Evolutionary conservation across 2,329 filamentous ascomycete species (phyloP).

Genomic region (Botrytis byssoidea): DNA sequence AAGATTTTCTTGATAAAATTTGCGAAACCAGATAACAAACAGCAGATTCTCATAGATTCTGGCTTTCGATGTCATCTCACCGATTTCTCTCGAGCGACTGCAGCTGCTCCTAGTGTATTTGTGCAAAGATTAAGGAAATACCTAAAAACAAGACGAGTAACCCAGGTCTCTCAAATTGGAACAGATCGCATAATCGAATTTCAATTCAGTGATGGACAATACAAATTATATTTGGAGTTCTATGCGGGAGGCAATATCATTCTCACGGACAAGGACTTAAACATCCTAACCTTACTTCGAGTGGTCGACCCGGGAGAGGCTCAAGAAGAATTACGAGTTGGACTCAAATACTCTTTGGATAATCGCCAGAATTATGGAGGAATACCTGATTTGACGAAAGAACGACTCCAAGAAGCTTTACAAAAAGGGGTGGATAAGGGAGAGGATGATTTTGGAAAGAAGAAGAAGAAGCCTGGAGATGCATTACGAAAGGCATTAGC

Average conservation of each 20-base stretch:
- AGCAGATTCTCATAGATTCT: slow-evolving; percentile 89
- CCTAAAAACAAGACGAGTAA: slow-evolving; percentile 82
- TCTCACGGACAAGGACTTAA: slow-evolving; percentile 79
- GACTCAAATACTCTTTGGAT: slow-evolving; percentile 74
- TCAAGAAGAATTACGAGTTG: slow-evolving; percentile 79
- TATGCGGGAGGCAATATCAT: slow-evolving; percentile 96
- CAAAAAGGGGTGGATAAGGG: slow-evolving; percentile 62
- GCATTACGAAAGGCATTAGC: slow-evolving; percentile 77
- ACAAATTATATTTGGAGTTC: slow-evolving; percentile 88
- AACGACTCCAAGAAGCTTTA: slow-evolving; percentile 68
- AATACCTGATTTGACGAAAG: slow-evolving; percentile 70
- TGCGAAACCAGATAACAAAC: slow-evolving; percentile 81
- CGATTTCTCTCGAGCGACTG: slow-evolving; percentile 82
- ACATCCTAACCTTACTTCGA: slow-evolving; percentile 76
- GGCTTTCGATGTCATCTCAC: slow-evolving; percentile 96
- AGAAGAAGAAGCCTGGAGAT: slow-evolving; percentile 71
- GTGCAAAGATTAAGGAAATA: slow-evolving; percentile 82
- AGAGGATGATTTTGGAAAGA: slow-evolving; percentile 56
- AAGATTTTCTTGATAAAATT: slow-evolving; percentile 96
- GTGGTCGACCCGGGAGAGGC: slow-evolving; percentile 77
- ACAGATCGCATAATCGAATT: slow-evolving; percentile 93
- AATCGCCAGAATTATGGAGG: slow-evolving; percentile 81
- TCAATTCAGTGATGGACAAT: slow-evolving; percentile 86
- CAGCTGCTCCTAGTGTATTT: slow-evolving; percentile 79
- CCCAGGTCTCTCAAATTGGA: slow-evolving; percentile 78